Base-by-base conservation (phyloP, 257 asterid genomes). In the Oldenlandia corymbosa region DNA sequence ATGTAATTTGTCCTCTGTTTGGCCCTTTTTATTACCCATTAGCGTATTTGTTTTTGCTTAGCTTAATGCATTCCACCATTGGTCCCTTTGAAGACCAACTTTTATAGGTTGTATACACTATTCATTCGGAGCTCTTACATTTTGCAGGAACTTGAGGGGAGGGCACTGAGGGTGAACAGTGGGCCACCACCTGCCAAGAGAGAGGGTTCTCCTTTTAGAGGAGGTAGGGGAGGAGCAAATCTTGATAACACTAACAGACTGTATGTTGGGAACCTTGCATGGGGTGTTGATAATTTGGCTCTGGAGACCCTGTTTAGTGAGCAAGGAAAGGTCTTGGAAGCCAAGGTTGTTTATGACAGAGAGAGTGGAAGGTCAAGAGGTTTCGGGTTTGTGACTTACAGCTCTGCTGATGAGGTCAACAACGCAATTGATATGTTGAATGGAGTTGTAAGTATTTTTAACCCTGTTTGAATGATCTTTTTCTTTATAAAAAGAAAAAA, bases 311-410 rank as follows among this genome's bases (percentile, higher is more conserved):
- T 91, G 80, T 91, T 86, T 59, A 60, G 85, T 4, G 92, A 83
- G 76, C 87, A 86, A 46, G 98, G 98, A 56, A 78, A 65, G 68
- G 98, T 91, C n/a, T 26, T 67, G 75, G 98, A 91, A 62, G 98
- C 98, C 20, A 77, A 68, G 47, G 98, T 91, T 30, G 90, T 91
- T 21, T 88, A 80, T 37, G 96, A 88, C 71, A 80, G 96, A 49
- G 95, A 91, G 17, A 88, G 84, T 61, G 95, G 96, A 46, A 78
- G 95, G 67, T 91, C 95, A 31, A 86, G 86, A 83, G 98, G 98
- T 32, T 91, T 88, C 7, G 98, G 98, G 49, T 91, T 91, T 53
- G 98, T 91, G n/a, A 79, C 98, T 13, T 86, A 73, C 70, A 65
- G 79, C 62, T 68, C 91, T 0, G 67, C 90, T 43, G 76, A 79